Evolutionary conservation across 805 yeast species (phyloP).

Genomic region (Candida sphagnicola): DNA sequence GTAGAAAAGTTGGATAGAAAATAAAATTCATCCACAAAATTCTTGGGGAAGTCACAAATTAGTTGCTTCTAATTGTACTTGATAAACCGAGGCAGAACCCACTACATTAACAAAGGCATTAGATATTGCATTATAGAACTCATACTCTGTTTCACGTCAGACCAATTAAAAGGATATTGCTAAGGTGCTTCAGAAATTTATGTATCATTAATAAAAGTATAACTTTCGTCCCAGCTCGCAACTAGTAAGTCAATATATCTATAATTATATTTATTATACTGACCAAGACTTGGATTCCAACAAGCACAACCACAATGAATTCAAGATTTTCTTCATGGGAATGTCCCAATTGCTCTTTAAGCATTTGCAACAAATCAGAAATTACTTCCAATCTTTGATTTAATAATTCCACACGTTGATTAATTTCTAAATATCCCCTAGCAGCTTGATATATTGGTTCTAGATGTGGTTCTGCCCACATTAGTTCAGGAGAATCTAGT

Average conservation of each 20-base stretch:
- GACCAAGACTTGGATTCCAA: conserved; percentile 88
- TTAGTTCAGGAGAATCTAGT: conserved; percentile 91
- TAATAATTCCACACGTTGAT: conserved; percentile 84
- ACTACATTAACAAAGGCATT: neutral
- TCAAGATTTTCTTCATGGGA: conserved; percentile 89
- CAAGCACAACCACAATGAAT: conserved; percentile 82
- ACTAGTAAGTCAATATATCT: conserved; percentile 41
- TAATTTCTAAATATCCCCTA: conserved; percentile 91
- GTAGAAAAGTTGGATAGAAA: conserved; percentile 9
- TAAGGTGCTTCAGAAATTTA: neutral
- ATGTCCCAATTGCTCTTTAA: conserved; percentile 95
- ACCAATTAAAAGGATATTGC: neutral
- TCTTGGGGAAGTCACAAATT: too few species aligned
- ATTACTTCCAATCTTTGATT: conserved; percentile 94
- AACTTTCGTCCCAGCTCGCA: neutral
- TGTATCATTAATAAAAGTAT: neutral
- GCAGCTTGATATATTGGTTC: conserved; percentile 98
- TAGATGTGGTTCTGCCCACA: conserved; percentile 98
- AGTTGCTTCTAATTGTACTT: neutral
- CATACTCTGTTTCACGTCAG: neutral
- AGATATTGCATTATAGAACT: neutral
- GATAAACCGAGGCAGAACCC: neutral
- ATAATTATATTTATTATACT: conserved; percentile 77
- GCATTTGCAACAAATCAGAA: conserved; percentile 88
- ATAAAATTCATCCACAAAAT: neutral